phyloP scores from a whole-genome alignment of 805 yeast genomes.

The Cyberlindnera mycetangii region DNA sequence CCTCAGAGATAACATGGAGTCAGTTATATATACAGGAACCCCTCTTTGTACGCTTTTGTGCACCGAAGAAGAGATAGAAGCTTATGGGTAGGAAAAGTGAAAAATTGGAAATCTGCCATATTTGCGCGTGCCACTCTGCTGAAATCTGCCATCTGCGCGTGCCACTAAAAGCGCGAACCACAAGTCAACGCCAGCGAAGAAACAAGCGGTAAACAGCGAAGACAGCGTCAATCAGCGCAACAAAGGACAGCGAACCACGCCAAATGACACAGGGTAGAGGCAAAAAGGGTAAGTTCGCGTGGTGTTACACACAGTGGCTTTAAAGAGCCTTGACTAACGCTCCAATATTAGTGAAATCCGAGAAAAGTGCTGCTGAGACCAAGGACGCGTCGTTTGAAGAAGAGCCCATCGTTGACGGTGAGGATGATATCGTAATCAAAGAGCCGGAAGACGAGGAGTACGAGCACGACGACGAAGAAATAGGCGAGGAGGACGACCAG shows the following conservation, averaged over 20 bases:
- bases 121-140: not conserved
- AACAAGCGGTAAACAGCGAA: no score
- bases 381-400: constrained; percentile 2
- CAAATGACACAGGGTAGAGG: no score
- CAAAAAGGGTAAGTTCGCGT: no score
- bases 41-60: not conserved
- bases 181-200: no score
- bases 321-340: not conserved
- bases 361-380: not conserved
- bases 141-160: no score
- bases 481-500: constrained; percentile 18
- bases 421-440: not conserved
- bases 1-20: not conserved
- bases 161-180: not conserved
- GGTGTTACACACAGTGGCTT: no score
- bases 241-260: no score
- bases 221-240: no score
- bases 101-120: not conserved
- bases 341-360: not conserved
- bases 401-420: not conserved
- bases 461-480: constrained; percentile 28
- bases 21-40: not conserved
- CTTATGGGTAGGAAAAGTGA: not conserved
- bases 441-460: constrained; percentile 42
- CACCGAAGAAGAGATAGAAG: not conserved